phyloP scores from a whole-genome alignment of 495 filamentous ascomycete genomes.

The Aspergillus affinis region DNA sequence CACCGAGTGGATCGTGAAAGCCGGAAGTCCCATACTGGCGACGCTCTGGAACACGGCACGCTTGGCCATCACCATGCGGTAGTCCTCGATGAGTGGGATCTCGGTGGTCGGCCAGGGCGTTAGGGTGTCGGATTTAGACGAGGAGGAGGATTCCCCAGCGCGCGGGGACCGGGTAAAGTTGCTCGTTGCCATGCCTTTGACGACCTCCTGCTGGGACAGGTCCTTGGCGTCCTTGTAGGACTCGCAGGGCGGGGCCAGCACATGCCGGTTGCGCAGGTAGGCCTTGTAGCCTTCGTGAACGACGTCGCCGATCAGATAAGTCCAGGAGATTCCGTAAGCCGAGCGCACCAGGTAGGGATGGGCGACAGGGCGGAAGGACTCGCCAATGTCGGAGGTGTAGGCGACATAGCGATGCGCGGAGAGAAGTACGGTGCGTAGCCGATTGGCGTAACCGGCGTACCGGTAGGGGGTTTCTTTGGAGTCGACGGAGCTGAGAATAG shows the following conservation, averaged over 20 bases:
- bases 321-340: slow-evolving; percentile 91
- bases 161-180: slow-evolving; percentile 29
- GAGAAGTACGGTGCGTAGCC: slow-evolving; percentile 84
- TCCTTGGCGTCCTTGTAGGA: slow-evolving; percentile 45
- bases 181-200: slow-evolving; percentile 42
- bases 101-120: slow-evolving; percentile 32
- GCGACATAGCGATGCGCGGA: slow-evolving; percentile 94
- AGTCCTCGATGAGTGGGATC: slow-evolving; percentile 86
- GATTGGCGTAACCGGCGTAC: slow-evolving; percentile 89
- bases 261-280: slow-evolving; percentile 75
- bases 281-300: slow-evolving; percentile 94
- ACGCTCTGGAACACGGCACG: slow-evolving; percentile 85
- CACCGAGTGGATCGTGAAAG: slow-evolving; percentile 91
- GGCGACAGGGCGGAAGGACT: slow-evolving; percentile 91
- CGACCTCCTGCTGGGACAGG: slow-evolving; percentile 28
- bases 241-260: slow-evolving; percentile 39
- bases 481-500: slow-evolving; percentile 61
- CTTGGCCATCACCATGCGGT: slow-evolving; percentile 85
- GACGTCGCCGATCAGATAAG: slow-evolving; percentile 88
- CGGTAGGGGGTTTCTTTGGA: slow-evolving; percentile 82
- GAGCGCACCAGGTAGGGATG: slow-evolving; percentile 76
- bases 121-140: slow-evolving; percentile 22
- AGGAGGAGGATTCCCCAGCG: slow-evolving; percentile 10
- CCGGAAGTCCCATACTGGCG: slow-evolving; percentile 90
- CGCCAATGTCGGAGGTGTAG: slow-evolving; percentile 95